Conservation (phyloP, 352 stramenopile genomes). For the Globisporangium mamillatum region DNA sequence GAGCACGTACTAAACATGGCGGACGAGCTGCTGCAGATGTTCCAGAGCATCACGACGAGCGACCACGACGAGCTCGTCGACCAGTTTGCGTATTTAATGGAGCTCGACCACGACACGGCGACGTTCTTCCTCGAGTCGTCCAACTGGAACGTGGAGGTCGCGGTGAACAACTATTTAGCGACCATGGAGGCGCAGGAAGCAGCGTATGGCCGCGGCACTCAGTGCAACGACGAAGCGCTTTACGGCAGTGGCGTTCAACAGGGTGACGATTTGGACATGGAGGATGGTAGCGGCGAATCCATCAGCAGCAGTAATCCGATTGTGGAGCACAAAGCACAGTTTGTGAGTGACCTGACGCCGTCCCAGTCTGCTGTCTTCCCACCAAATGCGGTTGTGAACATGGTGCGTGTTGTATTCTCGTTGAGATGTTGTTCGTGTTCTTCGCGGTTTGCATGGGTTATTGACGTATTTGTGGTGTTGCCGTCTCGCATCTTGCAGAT, state of each 20-base stretch:
- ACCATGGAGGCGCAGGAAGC: slow-evolving; percentile 49
- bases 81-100: slow-evolving; percentile 76
- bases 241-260: slow-evolving; percentile 9
- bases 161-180: slow-evolving; percentile 77
- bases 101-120: slow-evolving; percentile 64
- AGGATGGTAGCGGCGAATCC: slow-evolving; percentile 22
- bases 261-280: slow-evolving; percentile 57
- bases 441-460: background rate
- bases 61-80: slow-evolving; percentile 84
- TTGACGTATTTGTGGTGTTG: background rate
- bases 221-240: slow-evolving; percentile 4
- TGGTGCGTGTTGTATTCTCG: slow-evolving; percentile 33
- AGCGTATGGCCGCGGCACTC: background rate
- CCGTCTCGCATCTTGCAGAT: slow-evolving; percentile 26
- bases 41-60: slow-evolving; percentile 84
- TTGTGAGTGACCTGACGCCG: slow-evolving; percentile 64
- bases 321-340: slow-evolving; percentile 46
- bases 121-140: slow-evolving; percentile 86
- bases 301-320: slow-evolving; percentile 16
- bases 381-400: slow-evolving; percentile 44
- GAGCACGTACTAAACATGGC: slow-evolving; percentile 32
- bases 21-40: slow-evolving; percentile 84
- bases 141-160: slow-evolving; percentile 88
- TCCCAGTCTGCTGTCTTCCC: slow-evolving; percentile 56
- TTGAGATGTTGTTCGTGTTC: slow-evolving; percentile 1